A percentile compares a stretch with the other conserved stretches of the same genome.
Evolutionary conservation across 805 yeast genomes (phyloP).

Genomic region (Spathaspora girioi): DNA sequence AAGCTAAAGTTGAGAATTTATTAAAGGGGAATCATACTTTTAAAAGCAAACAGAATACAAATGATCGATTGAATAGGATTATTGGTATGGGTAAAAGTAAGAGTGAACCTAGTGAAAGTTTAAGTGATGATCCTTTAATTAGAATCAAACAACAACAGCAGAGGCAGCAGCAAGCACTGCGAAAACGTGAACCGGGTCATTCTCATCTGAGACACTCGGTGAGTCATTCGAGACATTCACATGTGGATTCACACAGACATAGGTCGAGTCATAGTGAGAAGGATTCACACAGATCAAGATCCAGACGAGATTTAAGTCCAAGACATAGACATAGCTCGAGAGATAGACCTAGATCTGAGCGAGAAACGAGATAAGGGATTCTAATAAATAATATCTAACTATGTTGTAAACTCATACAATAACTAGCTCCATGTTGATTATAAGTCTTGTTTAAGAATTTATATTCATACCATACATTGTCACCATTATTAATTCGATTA

Average conservation of each 20-base stretch:
- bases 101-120: neutral
- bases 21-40: slow-evolving; percentile 50
- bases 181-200: no score
- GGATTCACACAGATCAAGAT: neutral
- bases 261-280: slow-evolving; percentile 1
- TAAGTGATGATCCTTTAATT: slow-evolving; percentile 49
- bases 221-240: neutral
- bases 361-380: neutral
- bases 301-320: neutral
- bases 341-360: neutral
- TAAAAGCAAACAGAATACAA: slow-evolving; percentile 16
- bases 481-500: slow-evolving; percentile 4
- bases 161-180: no score
- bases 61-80: slow-evolving; percentile 21
- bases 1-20: slow-evolving; percentile 44
- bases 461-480: slow-evolving; percentile 25
- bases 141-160: slow-evolving; percentile 23
- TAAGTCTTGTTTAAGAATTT: slow-evolving; percentile 14
- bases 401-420: slow-evolving; percentile 7
- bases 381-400: neutral
- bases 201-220: no score
- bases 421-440: slow-evolving; percentile 15
- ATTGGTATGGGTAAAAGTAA: slow-evolving; percentile 16
- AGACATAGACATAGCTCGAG: neutral
- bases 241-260: slow-evolving; percentile 6